These are phyloP conservation scores for Lentinula boryana DNA, from an alignment of 768 basidiomycete genomes.

Conservation along the genomic window DNA sequence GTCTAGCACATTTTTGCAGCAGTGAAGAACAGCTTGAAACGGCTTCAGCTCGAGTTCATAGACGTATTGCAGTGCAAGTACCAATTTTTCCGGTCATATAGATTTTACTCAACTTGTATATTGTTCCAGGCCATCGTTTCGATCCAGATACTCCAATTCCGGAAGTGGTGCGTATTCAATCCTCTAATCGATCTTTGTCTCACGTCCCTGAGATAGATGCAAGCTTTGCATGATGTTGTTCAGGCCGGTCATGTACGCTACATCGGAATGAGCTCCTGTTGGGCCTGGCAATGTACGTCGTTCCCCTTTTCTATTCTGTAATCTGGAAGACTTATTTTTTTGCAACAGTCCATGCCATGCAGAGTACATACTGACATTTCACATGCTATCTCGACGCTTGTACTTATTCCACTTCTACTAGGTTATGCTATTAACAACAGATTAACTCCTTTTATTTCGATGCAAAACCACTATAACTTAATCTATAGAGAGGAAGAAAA, in stretches of 20 bases:
- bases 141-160: constrained; percentile 53
- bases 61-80: constrained; percentile 64
- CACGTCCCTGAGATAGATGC: constrained; percentile 35
- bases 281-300: constrained; percentile 35
- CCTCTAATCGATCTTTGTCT: neutral
- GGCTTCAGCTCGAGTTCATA: constrained; percentile 71
- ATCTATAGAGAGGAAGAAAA: constrained; percentile 58
- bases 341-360: constrained; percentile 6
- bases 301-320: neutral
- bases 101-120: neutral
- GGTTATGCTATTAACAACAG: constrained; percentile 36
- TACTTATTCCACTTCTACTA: neutral
- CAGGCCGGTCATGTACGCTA: constrained; percentile 58
- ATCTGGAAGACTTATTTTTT: neutral
- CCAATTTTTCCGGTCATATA: constrained; percentile 4
- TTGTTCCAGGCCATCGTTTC: constrained; percentile 43
- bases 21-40: constrained; percentile 53
- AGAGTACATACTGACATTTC: neutral
- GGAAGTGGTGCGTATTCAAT: constrained; percentile 33
- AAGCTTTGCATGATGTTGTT: constrained; percentile 65
- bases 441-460: constrained; percentile 52
- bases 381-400: neutral
- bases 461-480: constrained; percentile 58
- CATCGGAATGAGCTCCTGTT: constrained; percentile 53
- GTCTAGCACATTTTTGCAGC: constrained; percentile 66